Evolutionary conservation across 768 basidiomycete species (phyloP).

Genomic region (Mycena latifolia): DNA sequence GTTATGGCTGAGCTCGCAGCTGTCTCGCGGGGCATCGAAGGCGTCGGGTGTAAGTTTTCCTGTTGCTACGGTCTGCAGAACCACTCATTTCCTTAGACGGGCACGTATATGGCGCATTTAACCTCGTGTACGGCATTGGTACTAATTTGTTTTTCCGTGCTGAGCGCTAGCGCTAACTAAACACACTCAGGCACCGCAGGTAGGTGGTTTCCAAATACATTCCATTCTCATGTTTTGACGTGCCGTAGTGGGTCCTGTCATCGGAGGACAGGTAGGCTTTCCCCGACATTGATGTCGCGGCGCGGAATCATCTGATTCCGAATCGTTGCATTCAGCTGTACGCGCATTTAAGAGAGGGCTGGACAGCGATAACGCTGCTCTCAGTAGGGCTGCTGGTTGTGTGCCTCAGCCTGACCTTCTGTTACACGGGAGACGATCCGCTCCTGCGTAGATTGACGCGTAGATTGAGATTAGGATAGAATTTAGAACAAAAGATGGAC

Average conservation of each 20-base stretch:
- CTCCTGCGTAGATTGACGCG: constrained; percentile 41
- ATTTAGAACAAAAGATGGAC: neutral
- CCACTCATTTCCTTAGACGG: constrained; percentile 60
- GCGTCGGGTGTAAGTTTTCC: constrained; percentile 72
- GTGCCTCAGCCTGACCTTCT: constrained; percentile 54
- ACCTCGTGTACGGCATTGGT: constrained; percentile 74
- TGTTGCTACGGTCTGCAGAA: neutral
- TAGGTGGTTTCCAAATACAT: constrained; percentile 45
- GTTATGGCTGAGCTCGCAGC: constrained; percentile 76
- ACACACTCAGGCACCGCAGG: constrained; percentile 58
- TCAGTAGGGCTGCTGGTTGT: constrained; percentile 56
- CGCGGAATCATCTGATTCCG: neutral
- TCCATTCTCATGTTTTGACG: neutral
- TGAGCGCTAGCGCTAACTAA: neutral
- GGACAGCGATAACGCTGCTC: constrained; percentile 69
- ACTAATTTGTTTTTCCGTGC: neutral
- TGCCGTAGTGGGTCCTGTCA: constrained; percentile 71
- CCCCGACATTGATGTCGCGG: neutral
- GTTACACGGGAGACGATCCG: constrained; percentile 63
- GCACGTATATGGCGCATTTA: constrained; percentile 82
- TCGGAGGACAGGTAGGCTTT: constrained; percentile 71
- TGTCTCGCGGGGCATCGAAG: constrained; percentile 66
- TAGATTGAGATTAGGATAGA: neutral
- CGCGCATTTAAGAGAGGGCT: constrained; percentile 65
- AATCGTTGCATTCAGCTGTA: constrained; percentile 62